These are phyloP conservation scores for Polygonum maritimum DNA, from an alignment of 148 eudicot genomes.

Conservation along the genomic window DNA sequence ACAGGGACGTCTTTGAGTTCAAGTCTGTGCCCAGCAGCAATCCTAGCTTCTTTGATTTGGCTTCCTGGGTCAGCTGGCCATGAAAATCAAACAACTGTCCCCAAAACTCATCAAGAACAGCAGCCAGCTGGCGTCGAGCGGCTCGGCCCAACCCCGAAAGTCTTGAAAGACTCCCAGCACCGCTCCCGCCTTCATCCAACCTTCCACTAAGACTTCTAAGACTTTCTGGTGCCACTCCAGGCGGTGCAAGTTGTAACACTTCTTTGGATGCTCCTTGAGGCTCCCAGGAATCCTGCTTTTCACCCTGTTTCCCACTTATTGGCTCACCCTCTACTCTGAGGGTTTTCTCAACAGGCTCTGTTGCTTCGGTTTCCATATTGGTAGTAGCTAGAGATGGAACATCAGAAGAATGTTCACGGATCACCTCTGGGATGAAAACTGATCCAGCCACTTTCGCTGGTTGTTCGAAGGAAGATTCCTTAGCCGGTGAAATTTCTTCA, in stretches of 20 bases:
- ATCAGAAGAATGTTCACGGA: conserved; percentile 25
- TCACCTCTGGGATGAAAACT: conserved; percentile 17
- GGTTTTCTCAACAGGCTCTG: conserved; percentile 36
- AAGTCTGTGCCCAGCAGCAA: conserved; percentile 46
- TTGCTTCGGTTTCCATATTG: conserved; percentile 21
- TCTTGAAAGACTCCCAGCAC: conserved; percentile 78
- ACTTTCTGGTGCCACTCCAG: conserved; percentile 52
- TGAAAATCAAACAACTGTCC: conserved; percentile 90
- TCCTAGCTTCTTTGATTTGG: conserved; percentile 60
- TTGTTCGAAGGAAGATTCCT: conserved; percentile 21
- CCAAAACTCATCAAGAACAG: conserved; percentile 91
- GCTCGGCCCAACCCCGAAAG: conserved; percentile 91
- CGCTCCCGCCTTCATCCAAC: conserved; percentile 62
- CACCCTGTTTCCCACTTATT: conserved; percentile 34
- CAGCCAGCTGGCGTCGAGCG: conserved; percentile 74
- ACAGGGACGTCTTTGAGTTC: conserved; percentile 21
- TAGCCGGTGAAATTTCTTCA: conserved; percentile 30
- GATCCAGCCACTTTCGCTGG: conserved; percentile 15
- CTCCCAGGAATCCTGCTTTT: conserved; percentile 37
- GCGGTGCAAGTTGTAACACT: conserved; percentile 23
- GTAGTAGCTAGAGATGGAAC: conserved; percentile 16
- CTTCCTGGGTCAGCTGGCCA: conserved; percentile 70
- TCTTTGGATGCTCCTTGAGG: conserved; percentile 44
- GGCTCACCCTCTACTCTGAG: conserved; percentile 34
- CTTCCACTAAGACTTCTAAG: conserved; percentile 69